These are phyloP conservation scores for Aspergillus melleus DNA, from an alignment of 2,329 filamentous ascomycete genomes.

Conservation along the genomic window DNA sequence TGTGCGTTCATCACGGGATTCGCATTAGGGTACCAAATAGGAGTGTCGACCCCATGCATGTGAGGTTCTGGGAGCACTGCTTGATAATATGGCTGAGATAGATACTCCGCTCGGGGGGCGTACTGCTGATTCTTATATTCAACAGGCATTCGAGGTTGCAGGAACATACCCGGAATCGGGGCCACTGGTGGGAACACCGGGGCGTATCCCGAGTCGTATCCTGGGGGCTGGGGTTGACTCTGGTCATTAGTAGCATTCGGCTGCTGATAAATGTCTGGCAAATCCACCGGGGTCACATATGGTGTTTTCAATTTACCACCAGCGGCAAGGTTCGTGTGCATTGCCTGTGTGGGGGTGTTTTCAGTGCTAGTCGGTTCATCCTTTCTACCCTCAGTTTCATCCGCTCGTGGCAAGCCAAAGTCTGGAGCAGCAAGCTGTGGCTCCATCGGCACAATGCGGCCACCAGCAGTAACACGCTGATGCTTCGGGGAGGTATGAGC, in stretches of 20 bases:
- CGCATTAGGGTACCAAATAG: constrained; percentile 17
- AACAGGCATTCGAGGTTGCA: constrained; percentile 9
- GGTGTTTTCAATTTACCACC: background rate
- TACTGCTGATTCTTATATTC: background rate
- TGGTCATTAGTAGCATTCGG: background rate
- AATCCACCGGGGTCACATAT: background rate
- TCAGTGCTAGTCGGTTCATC: background rate
- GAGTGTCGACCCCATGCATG: constrained; percentile 13
- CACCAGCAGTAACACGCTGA: constrained; percentile 51
- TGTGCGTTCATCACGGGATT: constrained; percentile 17
- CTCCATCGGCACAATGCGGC: constrained; percentile 50
- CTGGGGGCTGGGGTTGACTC: background rate
- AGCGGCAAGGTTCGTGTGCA: background rate
- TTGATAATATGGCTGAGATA: constrained; percentile 10
- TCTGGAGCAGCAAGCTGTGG: constrained; percentile 35
- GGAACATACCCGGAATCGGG: constrained; percentile 10
- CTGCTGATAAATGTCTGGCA: background rate
- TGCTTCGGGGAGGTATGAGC: constrained; percentile 50
- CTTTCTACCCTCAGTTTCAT: constrained; percentile 8
- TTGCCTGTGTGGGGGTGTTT: background rate
- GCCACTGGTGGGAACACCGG: constrained; percentile 12
- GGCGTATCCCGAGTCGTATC: background rate
- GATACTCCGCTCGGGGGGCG: background rate
- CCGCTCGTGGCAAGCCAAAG: constrained; percentile 30
- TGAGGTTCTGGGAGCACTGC: constrained; percentile 12